Percentiles rank a stretch among this genome's conserved stretches.
Conservation (phyloP, 2,329 filamentous ascomycete genomes). For the Colletotrichum sp. region DNA sequence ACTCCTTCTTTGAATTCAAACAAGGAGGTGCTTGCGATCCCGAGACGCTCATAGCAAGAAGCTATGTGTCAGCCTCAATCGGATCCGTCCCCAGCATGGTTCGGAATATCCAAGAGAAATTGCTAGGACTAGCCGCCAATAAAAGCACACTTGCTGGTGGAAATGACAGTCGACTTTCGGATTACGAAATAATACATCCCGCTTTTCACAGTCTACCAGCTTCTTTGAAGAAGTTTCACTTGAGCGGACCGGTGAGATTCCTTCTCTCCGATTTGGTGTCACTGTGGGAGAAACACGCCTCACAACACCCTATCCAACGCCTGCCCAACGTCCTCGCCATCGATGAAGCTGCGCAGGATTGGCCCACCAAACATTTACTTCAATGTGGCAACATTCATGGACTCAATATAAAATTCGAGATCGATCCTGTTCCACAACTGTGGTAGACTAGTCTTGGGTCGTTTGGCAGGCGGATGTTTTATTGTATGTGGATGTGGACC, state of each 20-base stretch:
- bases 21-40: not conserved
- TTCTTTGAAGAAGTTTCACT: not conserved
- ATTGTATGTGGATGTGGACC: accelerated
- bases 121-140: not conserved
- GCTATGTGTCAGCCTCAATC: not conserved
- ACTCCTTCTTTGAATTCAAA: not conserved
- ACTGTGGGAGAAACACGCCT: not conserved
- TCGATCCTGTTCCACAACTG: not conserved
- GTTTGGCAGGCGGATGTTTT: not conserved
- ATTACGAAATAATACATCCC: not conserved
- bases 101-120: not conserved
- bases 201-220: not conserved
- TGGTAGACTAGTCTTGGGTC: not conserved
- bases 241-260: not conserved
- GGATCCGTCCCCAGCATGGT: not conserved
- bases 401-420: not conserved
- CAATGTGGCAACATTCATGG: not conserved
- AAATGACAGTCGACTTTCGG: not conserved
- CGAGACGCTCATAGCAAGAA: not conserved
- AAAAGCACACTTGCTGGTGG: not conserved
- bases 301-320: not conserved
- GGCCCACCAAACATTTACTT: not conserved
- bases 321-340: not conserved
- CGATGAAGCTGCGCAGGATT: not conserved
- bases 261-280: not conserved